Evolutionary conservation across 108 stramenopile species (phyloP).

Genomic region (Pseudonitzschia pungens): DNA sequence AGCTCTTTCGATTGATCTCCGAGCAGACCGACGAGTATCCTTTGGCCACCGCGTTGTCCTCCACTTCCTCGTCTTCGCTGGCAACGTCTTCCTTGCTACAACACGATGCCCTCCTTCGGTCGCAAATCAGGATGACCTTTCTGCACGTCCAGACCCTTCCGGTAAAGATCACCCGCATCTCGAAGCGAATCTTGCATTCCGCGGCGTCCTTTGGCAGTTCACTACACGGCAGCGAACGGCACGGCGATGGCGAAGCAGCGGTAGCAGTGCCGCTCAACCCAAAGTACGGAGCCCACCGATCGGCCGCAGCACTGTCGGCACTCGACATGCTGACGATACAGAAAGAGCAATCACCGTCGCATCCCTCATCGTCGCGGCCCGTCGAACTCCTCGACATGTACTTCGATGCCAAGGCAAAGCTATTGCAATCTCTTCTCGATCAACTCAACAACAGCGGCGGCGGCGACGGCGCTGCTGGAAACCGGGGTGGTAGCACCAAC

Average conservation of each 20-base stretch:
- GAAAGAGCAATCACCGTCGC: neutral
- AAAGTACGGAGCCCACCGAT: constrained; percentile 37
- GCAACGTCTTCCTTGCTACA: neutral
- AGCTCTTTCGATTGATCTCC: constrained; percentile 68
- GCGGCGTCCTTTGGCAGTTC: constrained; percentile 35
- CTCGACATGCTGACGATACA: constrained; percentile 59
- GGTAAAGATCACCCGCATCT: constrained; percentile 53
- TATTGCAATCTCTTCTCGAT: constrained; percentile 61
- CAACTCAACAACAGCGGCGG: constrained; percentile 33
- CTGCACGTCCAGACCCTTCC: constrained; percentile 82
- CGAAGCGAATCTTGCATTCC: constrained; percentile 43
- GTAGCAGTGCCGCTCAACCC: constrained; percentile 19
- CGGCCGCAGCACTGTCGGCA: constrained; percentile 73
- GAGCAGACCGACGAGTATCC: constrained; percentile 62
- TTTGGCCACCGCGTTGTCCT: constrained; percentile 60
- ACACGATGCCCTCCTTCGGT: constrained; percentile 40
- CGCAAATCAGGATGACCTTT: constrained; percentile 84
- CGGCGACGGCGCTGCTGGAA: neutral
- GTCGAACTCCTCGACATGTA: constrained; percentile 69
- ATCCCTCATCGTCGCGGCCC: neutral
- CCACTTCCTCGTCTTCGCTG: neutral
- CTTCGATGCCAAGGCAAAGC: constrained; percentile 79
- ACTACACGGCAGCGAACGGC: neutral
- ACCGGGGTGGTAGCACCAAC: constrained; percentile 6
- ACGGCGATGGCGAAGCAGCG: neutral